Evolutionary conservation across 139 green algal genomes (phyloP).

Genomic region (Tetradesmus lagerheimii): DNA sequence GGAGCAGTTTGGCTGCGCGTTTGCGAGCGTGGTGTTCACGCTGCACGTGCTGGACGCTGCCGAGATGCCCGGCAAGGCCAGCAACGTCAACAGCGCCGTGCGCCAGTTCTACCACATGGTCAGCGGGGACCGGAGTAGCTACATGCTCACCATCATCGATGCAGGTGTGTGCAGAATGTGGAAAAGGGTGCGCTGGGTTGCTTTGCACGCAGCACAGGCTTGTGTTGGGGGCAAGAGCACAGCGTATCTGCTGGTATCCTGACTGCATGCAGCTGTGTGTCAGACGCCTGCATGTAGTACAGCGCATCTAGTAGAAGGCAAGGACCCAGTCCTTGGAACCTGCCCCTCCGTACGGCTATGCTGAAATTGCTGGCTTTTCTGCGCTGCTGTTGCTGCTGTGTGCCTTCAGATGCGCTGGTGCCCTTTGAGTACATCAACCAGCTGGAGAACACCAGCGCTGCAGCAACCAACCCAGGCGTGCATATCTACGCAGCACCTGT

Average conservation of each 20-base stretch:
- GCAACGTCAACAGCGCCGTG: slow-evolving; percentile 58
- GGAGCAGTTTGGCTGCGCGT: slow-evolving; percentile 49
- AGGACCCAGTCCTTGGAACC: too few species aligned
- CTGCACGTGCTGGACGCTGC: slow-evolving; percentile 37
- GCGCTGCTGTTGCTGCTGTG: neutral
- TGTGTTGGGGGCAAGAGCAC: too few species aligned
- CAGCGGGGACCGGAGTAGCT: slow-evolving; percentile 9
- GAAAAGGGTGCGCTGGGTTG: neutral
- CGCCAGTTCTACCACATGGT: slow-evolving; percentile 51
- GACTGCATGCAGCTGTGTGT: too few species aligned
- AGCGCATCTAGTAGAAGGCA: too few species aligned
- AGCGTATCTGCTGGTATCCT: too few species aligned
- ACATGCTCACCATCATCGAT: slow-evolving; percentile 59
- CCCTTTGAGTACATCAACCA: slow-evolving; percentile 45
- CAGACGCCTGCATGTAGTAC: neutral
- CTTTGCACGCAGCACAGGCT: too few species aligned
- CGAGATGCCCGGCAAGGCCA: slow-evolving; percentile 59
- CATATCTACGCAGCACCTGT: slow-evolving; percentile 55
- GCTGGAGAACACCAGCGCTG: slow-evolving; percentile 37
- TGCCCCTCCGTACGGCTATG: too few species aligned
- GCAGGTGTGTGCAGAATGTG: slow-evolving; percentile 41
- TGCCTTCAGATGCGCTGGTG: slow-evolving; percentile 45
- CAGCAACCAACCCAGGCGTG: neutral
- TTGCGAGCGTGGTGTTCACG: slow-evolving; percentile 50
- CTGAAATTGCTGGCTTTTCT: neutral